Percentiles rank a stretch among this genome's conserved stretches.
These are phyloP conservation scores for Amanita jacksonii DNA, from an alignment of 768 basidiomycete species.

Conservation along the genomic window DNA sequence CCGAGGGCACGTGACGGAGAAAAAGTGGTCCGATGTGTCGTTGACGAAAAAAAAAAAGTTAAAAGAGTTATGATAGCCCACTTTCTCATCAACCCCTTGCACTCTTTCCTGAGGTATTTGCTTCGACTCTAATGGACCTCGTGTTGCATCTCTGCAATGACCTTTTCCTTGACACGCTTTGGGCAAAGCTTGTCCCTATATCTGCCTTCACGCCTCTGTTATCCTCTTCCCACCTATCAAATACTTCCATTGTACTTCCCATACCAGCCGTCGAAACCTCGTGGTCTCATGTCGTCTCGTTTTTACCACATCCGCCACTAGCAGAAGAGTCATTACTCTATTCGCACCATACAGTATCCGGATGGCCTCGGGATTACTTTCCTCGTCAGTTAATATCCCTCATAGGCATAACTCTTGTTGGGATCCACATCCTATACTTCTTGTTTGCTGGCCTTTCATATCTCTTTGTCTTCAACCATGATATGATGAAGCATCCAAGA, in stretches of 20 bases:
- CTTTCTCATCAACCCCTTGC: neutral
- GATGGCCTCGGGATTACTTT: constrained; percentile 80
- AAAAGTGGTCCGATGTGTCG: constrained; percentile 4
- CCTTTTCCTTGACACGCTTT: constrained; percentile 67
- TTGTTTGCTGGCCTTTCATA: constrained; percentile 81
- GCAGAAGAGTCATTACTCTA: constrained; percentile 22
- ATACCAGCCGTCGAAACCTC: constrained; percentile 25
- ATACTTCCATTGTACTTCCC: constrained; percentile 29
- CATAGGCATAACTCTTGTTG: constrained; percentile 59
- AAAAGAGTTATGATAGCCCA: constrained; percentile 7
- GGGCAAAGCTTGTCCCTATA: constrained; percentile 64
- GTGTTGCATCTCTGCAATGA: constrained; percentile 67
- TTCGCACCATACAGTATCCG: constrained; percentile 36
- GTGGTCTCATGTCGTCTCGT: constrained; percentile 46
- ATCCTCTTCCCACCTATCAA: constrained; percentile 24
- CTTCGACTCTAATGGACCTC: constrained; percentile 84
- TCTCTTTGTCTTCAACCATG: constrained; percentile 82
- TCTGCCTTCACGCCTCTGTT: constrained; percentile 30
- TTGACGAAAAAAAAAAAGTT: constrained; percentile 1
- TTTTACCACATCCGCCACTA: constrained; percentile 49
- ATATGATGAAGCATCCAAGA: constrained; percentile 90
- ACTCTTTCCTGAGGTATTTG: neutral
- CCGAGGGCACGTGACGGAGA: neutral
- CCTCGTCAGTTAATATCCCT: constrained; percentile 74
- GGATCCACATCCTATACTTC: constrained; percentile 84